A percentile compares a stretch with the other conserved stretches of the same genome.
Conservation (phyloP, 441 rosid genomes). For the Eruca vesicaria region DNA sequence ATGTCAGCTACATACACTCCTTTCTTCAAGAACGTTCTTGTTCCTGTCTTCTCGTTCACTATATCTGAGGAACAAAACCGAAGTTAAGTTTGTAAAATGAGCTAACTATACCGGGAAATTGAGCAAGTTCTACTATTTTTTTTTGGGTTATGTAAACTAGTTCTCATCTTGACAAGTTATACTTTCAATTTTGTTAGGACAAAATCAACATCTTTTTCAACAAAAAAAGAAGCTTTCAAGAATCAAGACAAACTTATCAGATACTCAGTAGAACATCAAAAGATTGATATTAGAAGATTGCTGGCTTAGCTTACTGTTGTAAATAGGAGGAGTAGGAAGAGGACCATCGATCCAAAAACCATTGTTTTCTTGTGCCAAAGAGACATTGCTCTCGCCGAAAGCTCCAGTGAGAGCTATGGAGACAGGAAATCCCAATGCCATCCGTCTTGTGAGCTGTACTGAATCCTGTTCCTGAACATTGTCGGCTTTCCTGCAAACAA, state of each 20-base stretch:
- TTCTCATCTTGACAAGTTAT: neutral
- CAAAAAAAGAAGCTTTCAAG: neutral
- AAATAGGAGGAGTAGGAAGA: conserved; percentile 56
- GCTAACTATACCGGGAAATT: neutral
- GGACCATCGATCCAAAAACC: conserved; percentile 74
- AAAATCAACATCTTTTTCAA: neutral
- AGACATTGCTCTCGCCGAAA: conserved; percentile 30
- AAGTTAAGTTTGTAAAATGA: neutral
- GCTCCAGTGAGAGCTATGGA: conserved; percentile 47
- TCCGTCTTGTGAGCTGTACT: conserved; percentile 55
- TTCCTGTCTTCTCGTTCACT: conserved; percentile 71
- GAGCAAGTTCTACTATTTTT: neutral
- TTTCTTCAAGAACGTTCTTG: conserved; percentile 67
- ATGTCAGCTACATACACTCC: conserved; percentile 69
- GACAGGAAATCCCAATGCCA: conserved; percentile 51
- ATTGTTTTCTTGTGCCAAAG: conserved; percentile 72
- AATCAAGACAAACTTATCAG: conserved; percentile 12
- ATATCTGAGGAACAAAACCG: conserved; percentile 37
- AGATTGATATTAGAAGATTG: neutral
- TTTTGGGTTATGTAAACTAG: neutral
- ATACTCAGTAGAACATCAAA: no score
- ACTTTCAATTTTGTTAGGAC: neutral
- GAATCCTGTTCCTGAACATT: conserved; percentile 35
- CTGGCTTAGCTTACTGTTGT: conserved; percentile 58
- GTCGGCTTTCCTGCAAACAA: conserved; percentile 29